Evolutionary conservation across 2,329 filamentous ascomycete genomes (phyloP).

Genomic region (Xylariaceae sp.): DNA sequence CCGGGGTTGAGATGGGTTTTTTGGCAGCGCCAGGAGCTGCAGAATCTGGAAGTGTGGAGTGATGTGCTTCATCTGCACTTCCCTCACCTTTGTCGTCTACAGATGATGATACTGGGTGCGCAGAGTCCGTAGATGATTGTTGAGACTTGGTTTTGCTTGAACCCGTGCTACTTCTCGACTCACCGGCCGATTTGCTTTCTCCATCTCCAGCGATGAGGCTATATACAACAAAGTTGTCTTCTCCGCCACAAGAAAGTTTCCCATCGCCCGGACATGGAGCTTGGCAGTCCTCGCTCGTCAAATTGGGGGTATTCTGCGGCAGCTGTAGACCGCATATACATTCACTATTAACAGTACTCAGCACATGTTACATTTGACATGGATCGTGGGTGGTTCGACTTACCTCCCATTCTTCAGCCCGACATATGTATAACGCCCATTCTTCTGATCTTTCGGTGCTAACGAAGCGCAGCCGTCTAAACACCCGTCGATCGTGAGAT

Average conservation of each 20-base stretch:
- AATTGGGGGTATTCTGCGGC: constrained; percentile 14
- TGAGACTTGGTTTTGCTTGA: neutral
- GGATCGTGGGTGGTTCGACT: neutral
- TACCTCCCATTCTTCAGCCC: constrained; percentile 28
- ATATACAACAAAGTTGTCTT: constrained; percentile 23
- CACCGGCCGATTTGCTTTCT: neutral
- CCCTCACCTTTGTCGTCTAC: neutral
- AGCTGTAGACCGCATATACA: constrained; percentile 25
- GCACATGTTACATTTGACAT: neutral
- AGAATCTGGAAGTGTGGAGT: constrained; percentile 1
- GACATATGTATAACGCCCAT: constrained; percentile 17
- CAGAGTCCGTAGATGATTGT: neutral
- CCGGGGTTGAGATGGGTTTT: constrained; percentile 9
- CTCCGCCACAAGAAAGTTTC: constrained; percentile 25
- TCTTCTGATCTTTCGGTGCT: constrained; percentile 3
- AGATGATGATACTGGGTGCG: neutral
- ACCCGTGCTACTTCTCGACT: neutral
- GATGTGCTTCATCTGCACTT: neutral
- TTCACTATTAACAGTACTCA: constrained; percentile 15
- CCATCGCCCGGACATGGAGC: constrained; percentile 22
- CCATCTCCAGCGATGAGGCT: constrained; percentile 6
- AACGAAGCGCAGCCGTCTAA: constrained; percentile 21
- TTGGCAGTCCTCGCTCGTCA: constrained; percentile 22
- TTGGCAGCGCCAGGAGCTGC: constrained; percentile 1
- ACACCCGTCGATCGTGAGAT: constrained; percentile 23